Percentiles rank a stretch among this genome's conserved stretches.
These are phyloP conservation scores for Kwoniella botswanensis DNA, from an alignment of 768 basidiomycete genomes.

Conservation along the genomic window DNA sequence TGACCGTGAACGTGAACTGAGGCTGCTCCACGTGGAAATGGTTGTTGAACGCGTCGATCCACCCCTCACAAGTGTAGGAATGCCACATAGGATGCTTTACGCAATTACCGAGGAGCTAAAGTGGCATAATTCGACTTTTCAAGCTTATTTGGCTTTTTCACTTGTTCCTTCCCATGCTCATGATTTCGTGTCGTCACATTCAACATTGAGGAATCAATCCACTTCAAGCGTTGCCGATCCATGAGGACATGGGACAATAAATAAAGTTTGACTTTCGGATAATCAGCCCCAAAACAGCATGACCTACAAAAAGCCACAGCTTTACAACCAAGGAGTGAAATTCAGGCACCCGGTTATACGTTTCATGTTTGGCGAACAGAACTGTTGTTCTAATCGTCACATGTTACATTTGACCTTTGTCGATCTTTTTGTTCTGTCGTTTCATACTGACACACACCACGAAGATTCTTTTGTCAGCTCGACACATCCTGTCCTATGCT, in stretches of 20 bases:
- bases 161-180: background rate
- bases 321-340: background rate
- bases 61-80: background rate
- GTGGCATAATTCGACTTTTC: background rate
- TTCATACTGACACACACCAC: background rate
- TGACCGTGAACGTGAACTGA: background rate
- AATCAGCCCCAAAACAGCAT: too few species aligned
- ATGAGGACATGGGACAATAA: background rate
- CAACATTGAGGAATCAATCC: too few species aligned
- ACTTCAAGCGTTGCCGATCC: background rate
- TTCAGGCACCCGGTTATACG: slow-evolving; percentile 12
- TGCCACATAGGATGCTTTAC: background rate
- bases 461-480: background rate
- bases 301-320: background rate
- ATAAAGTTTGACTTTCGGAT: background rate
- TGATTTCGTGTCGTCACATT: too few species aligned
- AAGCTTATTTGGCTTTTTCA: slow-evolving; percentile 1
- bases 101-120: background rate
- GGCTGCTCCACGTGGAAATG: slow-evolving; percentile 1
- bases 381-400: background rate
- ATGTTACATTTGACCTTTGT: background rate
- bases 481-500: background rate
- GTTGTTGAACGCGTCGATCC: background rate
- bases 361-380: slow-evolving; percentile 5
- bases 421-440: slow-evolving; percentile 4